Conservation (phyloP, 164 flowering plant species). For the Cinnamomum micranthum region DNA sequence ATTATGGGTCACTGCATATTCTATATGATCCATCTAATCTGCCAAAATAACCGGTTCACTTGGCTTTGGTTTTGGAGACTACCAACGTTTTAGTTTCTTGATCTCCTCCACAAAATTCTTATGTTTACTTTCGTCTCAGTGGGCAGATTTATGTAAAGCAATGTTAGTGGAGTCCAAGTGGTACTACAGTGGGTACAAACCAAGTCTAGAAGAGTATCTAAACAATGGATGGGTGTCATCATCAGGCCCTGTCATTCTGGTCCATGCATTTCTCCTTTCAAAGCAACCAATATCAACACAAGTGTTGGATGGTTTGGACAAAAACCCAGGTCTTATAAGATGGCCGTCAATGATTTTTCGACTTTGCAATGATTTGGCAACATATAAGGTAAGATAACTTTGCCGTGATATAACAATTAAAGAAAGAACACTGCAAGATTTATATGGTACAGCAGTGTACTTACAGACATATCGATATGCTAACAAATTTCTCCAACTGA, state of each 20-base stretch:
- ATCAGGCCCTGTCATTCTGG: constrained; percentile 24
- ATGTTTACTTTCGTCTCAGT: neutral
- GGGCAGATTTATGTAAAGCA: constrained; percentile 9
- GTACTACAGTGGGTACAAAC: constrained; percentile 18
- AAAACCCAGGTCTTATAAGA: neutral
- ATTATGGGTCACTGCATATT: too few relatives aligned
- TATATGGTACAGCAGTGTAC: too few relatives aligned
- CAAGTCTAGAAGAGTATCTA: constrained; percentile 31
- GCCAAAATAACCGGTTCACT: too few relatives aligned
- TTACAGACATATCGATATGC: too few relatives aligned
- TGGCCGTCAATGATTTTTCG: constrained; percentile 6
- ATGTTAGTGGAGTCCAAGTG: constrained; percentile 32
- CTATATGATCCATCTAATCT: too few relatives aligned
- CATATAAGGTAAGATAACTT: neutral
- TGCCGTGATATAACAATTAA: too few relatives aligned
- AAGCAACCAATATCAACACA: constrained; percentile 5
- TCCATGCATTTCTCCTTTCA: constrained; percentile 16
- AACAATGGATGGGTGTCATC: constrained; percentile 38
- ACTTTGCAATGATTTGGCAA: constrained; percentile 5
- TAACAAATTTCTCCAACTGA: too few relatives aligned
- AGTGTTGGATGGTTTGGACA: neutral
- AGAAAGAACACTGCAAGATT: too few relatives aligned
- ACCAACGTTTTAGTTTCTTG: too few relatives aligned
- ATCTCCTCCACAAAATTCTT: too few relatives aligned
- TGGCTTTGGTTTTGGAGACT: too few relatives aligned